Base-by-base conservation (phyloP, 2,329 filamentous ascomycete genomes). In the Calonectria multiphialidica region DNA sequence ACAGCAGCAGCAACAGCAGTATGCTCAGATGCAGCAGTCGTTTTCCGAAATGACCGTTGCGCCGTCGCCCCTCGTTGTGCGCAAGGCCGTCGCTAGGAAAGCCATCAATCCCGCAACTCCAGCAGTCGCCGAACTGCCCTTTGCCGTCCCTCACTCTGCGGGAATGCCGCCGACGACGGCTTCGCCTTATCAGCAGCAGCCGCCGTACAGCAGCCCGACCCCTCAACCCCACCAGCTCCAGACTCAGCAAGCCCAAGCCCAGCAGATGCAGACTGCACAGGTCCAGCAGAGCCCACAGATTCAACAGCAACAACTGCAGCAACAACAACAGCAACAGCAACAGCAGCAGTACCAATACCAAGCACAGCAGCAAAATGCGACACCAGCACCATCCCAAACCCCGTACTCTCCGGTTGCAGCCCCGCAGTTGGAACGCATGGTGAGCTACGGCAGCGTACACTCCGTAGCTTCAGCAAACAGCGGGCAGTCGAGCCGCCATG, bases 401-500 rank as follows among this genome's bases (percentile, higher is more conserved):
- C 35, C 53, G 13, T 28, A 12, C 18, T 50, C 47, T 25, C 23
- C 47, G 3, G 47, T 18, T 21, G 21, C 47, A n/a, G 35, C 35
- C 35, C 53, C 53, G 35, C 53, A 40, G 40, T 28, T 59, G 53
- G 35, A 59, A 35, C 53, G 53, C 13, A 23, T 59, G 53, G 64
- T 10, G 35, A 75, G 71, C 53, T 33, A 68, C 12, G 50, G 68
- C 16, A 65, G 21, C 35, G 74, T 16, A 10, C 57, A 59, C 8
- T 68, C 72, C 6, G 59, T 66, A 12, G 45, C 70, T 25, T n/a
- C 53, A 21, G 55, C 55, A 15, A 25, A 74, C n/a, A 74, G 71
- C 10, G 74, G 70, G 45, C 68, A 59, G 1, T 59, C 71, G 1
- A 79, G 77, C 5, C 53, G 76, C 42, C 40, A 37, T 33, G 53